Evolutionary conservation across 129 eudicot species (phyloP).

Genomic region (Chrysanthemum makinoi): DNA sequence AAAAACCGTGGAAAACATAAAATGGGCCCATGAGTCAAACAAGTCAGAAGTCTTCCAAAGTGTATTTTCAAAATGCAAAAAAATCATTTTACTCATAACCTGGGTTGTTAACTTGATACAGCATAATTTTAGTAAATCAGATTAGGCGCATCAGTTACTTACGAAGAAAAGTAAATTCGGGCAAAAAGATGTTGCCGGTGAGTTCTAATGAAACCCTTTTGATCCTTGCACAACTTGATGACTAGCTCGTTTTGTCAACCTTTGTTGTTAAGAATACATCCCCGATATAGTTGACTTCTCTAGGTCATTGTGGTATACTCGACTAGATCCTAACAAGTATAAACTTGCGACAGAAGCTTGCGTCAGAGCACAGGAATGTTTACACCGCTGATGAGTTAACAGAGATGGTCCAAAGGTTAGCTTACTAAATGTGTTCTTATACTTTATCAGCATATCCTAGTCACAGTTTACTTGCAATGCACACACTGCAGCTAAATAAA

Average conservation of each 20-base stretch:
- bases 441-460: neutral
- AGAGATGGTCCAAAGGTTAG: conserved; percentile 25
- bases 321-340: conserved; percentile 14
- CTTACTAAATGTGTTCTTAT: neutral
- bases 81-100: too few species aligned
- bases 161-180: too few species aligned
- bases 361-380: conserved; percentile 14
- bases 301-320: neutral
- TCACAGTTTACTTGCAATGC: neutral
- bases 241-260: too few species aligned
- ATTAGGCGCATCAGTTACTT: too few species aligned
- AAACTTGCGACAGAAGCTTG: conserved; percentile 21
- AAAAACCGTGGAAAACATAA: neutral
- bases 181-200: too few species aligned
- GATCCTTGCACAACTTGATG: too few species aligned
- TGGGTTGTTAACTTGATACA: too few species aligned
- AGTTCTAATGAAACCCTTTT: too few species aligned
- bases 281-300: neutral
- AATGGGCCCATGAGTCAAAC: neutral
- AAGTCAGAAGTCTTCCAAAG: too few species aligned
- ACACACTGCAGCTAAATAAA: neutral
- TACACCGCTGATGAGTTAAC: conserved; percentile 21
- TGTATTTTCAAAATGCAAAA: too few species aligned
- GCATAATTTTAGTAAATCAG: too few species aligned
- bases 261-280: neutral